Evolutionary conservation across 225 moss, liverwort and hornwort genomes (phyloP).

Genomic region (Sphagnum tenellum): DNA sequence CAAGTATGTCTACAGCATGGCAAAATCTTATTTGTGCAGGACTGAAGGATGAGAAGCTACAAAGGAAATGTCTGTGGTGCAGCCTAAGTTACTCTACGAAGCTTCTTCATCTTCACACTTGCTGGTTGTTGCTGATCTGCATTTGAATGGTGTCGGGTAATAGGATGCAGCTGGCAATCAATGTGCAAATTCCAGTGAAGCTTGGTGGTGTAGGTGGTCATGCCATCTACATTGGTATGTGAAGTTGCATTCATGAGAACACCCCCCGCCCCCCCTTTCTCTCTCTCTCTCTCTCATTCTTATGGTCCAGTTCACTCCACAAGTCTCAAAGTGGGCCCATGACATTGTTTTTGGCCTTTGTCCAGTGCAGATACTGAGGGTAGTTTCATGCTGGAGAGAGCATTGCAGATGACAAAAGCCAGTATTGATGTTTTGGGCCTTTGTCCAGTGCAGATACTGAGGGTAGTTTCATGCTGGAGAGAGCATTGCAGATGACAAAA

Average conservation of each 20-base stretch:
- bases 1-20: not conserved
- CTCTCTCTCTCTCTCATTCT: no score
- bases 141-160: constrained; percentile 8
- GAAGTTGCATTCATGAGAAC: not conserved
- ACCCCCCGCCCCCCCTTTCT: no score
- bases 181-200: constrained; percentile 83
- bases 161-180: constrained; percentile 95
- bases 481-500: constrained; percentile 79
- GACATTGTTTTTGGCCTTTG: not conserved
- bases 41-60: not conserved
- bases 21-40: not conserved
- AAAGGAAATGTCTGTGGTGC: not conserved
- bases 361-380: constrained; percentile 97
- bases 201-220: constrained; percentile 83
- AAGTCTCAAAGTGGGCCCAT: not conserved
- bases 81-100: no score
- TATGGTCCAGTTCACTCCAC: not conserved
- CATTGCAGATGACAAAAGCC: constrained; percentile 73
- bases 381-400: constrained; percentile 97
- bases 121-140: not conserved
- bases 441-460: constrained; percentile 62
- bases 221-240: constrained; percentile 75
- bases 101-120: not conserved
- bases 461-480: constrained; percentile 98
- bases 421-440: constrained; percentile 19